Evolutionary conservation across 2,329 filamentous ascomycete genomes (phyloP), one percentile per base, ranked within the genome.

Genomic region (Pseudogymnoascus sp.): DNA sequence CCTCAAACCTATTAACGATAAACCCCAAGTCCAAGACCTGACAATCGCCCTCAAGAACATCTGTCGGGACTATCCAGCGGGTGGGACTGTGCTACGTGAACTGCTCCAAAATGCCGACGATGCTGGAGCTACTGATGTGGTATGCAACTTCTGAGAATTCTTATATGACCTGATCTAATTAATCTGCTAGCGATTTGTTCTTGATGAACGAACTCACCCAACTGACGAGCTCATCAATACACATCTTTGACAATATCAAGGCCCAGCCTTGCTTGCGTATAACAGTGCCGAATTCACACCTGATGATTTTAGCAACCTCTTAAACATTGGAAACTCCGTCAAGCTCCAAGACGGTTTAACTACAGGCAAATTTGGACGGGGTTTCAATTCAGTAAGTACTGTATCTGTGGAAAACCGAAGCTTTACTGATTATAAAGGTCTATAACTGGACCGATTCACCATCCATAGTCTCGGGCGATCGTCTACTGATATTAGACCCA

Each of bases 71-170:
- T 74, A 74, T 96, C 93, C 9, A 91, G 93, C 71, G 91, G 97
- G 79, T 95, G 93, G 87, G 16, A 90, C 84, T 4, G 88, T 83
- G 5, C 79, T 97, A 16, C 86, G 95, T 78, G 95, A 99, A 74
- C 86, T 97, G 64, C 91, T 99, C 52, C 95, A 97, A 72, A 99
- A 99, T 74, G 95, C 95, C 18, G 93, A 95, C 69, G 95, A 99
- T 78, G 95, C 95, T 31, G 89, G 91, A 71, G 93, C 93, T 60
- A 90, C 87, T 16, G 91, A 87, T 65, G 93, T 97, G 69, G 69
- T 71, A 67, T 37, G 66, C 25, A 52, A 16, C 12, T 45, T 59
- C 23, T 4, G 37, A 12, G 18, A 9, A 37, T 37, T 37, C 4
- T 37, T n/a, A 37, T 37, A 37, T n/a, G 12, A 5, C 70, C 75